These are phyloP conservation scores for Pythium vanterpoolii DNA, from an alignment of 352 stramenopile genomes.

Conservation along the genomic window DNA sequence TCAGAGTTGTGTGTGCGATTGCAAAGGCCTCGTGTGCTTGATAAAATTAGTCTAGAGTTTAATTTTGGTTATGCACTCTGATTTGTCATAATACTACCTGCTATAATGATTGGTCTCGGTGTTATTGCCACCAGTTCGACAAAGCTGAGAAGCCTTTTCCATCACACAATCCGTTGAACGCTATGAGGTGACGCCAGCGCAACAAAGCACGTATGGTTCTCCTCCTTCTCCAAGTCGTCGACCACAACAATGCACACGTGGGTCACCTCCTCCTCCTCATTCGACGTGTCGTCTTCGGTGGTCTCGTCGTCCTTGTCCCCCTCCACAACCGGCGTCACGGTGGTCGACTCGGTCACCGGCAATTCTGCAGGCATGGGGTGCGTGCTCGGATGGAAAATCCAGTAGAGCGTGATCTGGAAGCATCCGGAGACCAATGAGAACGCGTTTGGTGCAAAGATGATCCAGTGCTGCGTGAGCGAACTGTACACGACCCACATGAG, in stretches of 20 bases:
- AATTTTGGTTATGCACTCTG: too few species aligned
- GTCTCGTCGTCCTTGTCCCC: not conserved
- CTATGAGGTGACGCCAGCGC: not conserved
- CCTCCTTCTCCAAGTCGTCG: not conserved
- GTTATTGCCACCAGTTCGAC: too few species aligned
- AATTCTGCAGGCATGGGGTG: constrained; percentile 18
- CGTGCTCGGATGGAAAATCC: constrained; percentile 48
- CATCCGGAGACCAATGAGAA: constrained; percentile 34
- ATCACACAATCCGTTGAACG: constrained; percentile 1
- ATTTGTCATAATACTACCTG: too few species aligned
- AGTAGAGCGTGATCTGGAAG: constrained; percentile 38
- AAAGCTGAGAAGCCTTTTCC: too few species aligned
- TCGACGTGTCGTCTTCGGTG: not conserved
- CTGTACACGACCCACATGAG: constrained; percentile 49
- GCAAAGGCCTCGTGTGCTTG: too few species aligned
- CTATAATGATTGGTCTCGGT: too few species aligned
- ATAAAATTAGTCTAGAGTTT: too few species aligned
- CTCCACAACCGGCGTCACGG: not conserved
- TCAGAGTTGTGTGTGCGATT: too few species aligned
- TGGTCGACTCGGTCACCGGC: not conserved
- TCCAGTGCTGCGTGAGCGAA: constrained; percentile 36
- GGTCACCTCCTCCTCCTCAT: not conserved
- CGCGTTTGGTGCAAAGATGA: constrained; percentile 53
- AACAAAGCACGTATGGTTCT: not conserved
- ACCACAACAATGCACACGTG: not conserved